Conservation (phyloP, 2,329 filamentous ascomycete species). For the Acephala macrosclerotiorum region DNA sequence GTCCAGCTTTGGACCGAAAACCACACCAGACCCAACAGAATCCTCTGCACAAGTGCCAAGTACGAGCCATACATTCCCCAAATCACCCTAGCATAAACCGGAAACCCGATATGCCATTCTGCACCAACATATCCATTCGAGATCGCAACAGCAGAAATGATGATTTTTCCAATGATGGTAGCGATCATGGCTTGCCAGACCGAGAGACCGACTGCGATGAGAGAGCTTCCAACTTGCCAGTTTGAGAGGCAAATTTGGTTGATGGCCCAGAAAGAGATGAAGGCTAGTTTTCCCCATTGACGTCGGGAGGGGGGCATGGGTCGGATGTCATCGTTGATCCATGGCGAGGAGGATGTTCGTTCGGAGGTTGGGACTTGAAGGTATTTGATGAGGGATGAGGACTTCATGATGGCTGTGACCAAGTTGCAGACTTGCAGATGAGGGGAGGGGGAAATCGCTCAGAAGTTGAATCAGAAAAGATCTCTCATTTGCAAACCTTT, state of each 20-base stretch:
- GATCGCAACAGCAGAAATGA: conserved; percentile 46
- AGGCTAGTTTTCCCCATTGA: conserved; percentile 48
- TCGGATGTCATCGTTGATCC: conserved; percentile 58
- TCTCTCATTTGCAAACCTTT: neutral
- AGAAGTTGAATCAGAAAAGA: neutral
- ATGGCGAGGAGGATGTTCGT: conserved; percentile 41
- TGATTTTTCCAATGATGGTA: conserved; percentile 49
- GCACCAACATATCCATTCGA: conserved; percentile 49
- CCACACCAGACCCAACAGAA: conserved; percentile 51
- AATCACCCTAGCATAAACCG: conserved; percentile 49
- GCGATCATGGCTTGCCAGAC: conserved; percentile 51
- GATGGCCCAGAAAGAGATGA: conserved; percentile 50
- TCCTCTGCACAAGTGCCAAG: conserved; percentile 49
- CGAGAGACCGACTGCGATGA: conserved; percentile 48
- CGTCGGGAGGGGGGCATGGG: conserved; percentile 50
- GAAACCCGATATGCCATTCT: conserved; percentile 52
- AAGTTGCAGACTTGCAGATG: neutral
- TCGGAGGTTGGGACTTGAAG: conserved; percentile 28
- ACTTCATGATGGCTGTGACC: conserved; percentile 5
- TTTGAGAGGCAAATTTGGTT: conserved; percentile 43
- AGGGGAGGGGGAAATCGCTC: neutral
- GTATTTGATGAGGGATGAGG: conserved; percentile 4
- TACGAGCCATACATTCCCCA: conserved; percentile 52
- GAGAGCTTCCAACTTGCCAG: conserved; percentile 31
- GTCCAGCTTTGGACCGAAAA: conserved; percentile 31